Evolutionary conservation across 805 yeast genomes (phyloP), one percentile per base, ranked within the genome.

Genomic region (Danielia oregonensis): DNA sequence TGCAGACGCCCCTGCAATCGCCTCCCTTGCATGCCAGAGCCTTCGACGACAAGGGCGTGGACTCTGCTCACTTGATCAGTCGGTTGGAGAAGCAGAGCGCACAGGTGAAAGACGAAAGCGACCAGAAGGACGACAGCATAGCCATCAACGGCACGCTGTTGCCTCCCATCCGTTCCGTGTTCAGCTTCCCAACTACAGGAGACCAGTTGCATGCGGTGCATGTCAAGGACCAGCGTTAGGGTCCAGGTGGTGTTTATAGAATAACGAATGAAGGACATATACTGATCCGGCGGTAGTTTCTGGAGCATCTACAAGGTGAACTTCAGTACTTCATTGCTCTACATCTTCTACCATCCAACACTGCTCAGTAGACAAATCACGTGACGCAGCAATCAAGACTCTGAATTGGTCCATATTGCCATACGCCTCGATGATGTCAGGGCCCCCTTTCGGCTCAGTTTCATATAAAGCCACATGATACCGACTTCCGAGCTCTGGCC

Each of bases 1-100:
- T 71, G 26, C 71, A 68, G 37, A 72, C 77, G 0, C 76, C 76
- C 10, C 46, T 63, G 18, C 76, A 72, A 36, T 64, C 73, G 30
- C 78, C 78, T n/a, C 70, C 57, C 29, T 44, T 72, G 28, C 54
- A 49, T 26, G 59, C 69, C 3, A 54, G 51, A 36, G 28, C 24
- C 18, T 16, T 22, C n/a, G 33, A 29, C 34, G 49, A 40, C 6
- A 36, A 39, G 26, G 48, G 37, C 10, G 31, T 50, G 32, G 51
- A 48, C 32, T 47, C 58, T 19, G 36, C 51, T 14, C 49, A 47
- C 26, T 43, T 59, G 35, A 42, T 55, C 28, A 46, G 51, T 38
- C 56, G 52, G 40, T 46, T 62, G 30, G 55, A 54, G 41, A 40
- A 45, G 29, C 54, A 53, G 29, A 45, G 43, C 26, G 36, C 26